Conservation (phyloP, 2,329 filamentous ascomycete genomes). For the Pseudogymnoascus sp. region DNA sequence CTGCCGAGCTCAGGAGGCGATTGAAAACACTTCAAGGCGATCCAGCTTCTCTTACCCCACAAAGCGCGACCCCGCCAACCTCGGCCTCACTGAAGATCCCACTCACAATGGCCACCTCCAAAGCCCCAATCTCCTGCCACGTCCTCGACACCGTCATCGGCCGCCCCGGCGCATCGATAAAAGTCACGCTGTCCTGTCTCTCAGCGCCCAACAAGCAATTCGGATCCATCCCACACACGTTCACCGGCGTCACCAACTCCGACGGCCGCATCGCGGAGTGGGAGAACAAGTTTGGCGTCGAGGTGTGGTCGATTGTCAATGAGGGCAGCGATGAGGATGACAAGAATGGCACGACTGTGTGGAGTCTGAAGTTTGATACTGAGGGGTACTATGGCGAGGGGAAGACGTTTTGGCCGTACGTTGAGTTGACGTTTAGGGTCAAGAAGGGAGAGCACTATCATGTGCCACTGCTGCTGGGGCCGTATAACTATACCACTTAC, state of each 20-base stretch:
- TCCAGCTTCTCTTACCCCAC: not conserved
- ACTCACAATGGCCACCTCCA: constrained; percentile 10
- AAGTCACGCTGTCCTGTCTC: constrained; percentile 41
- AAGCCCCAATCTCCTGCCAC: constrained; percentile 73
- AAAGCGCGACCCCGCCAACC: not conserved
- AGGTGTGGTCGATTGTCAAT: constrained; percentile 2
- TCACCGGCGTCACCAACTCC: constrained; percentile 62
- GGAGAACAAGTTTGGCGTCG: constrained; percentile 35
- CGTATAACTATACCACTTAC: constrained; percentile 78
- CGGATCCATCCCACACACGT: constrained; percentile 38
- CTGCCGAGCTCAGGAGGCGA: not conserved
- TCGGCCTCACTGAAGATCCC: not conserved
- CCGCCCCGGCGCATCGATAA: constrained; percentile 58
- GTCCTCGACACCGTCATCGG: constrained; percentile 76
- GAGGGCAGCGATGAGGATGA: constrained; percentile 7
- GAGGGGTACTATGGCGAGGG: constrained; percentile 62
- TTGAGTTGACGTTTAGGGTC: constrained; percentile 47
- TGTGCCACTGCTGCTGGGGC: constrained; percentile 69
- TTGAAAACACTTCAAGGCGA: not conserved
- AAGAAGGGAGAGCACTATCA: constrained; percentile 62
- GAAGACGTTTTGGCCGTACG: constrained; percentile 50
- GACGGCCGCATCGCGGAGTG: constrained; percentile 69
- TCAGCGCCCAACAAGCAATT: constrained; percentile 24
- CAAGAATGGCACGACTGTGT: constrained; percentile 36
- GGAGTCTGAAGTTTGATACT: constrained; percentile 67